Percentiles rank a stretch among this genome's conserved stretches.
Evolutionary conservation across 306 rosid species (phyloP).

Genomic region (Vicia villosa): DNA sequence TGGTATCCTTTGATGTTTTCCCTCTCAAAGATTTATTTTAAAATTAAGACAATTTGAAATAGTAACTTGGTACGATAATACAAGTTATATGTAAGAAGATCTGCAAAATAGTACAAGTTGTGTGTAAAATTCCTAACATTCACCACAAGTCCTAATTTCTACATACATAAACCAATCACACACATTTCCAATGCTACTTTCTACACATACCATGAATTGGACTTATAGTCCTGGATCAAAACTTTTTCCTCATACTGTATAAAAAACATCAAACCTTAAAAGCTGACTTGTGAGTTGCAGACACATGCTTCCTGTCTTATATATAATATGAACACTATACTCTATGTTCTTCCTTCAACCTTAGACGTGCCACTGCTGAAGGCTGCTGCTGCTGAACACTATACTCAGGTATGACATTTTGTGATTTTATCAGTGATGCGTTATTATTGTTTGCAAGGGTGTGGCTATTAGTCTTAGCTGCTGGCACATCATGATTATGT

Average conservation of each 20-base stretch:
- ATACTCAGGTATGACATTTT: slow-evolving; percentile 39
- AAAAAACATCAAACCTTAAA: slow-evolving; percentile 26
- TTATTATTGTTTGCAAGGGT: slow-evolving; percentile 45
- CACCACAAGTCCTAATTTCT: no score
- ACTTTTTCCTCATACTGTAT: slow-evolving; percentile 40
- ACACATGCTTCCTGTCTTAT: slow-evolving; percentile 17
- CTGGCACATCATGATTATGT: slow-evolving; percentile 86
- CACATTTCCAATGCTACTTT: not conserved
- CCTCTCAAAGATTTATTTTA: no score
- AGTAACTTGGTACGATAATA: no score
- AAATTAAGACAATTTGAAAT: no score
- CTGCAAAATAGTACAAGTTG: no score
- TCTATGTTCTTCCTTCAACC: slow-evolving; percentile 72
- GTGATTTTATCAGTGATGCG: slow-evolving; percentile 48
- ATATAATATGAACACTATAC: slow-evolving; percentile 39
- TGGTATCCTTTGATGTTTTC: no score
- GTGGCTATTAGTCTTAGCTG: slow-evolving; percentile 72
- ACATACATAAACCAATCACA: not conserved
- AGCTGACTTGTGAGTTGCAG: slow-evolving; percentile 23
- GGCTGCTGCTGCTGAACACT: slow-evolving; percentile 40
- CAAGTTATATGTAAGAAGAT: no score
- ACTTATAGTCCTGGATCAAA: slow-evolving; percentile 43
- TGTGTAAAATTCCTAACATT: no score
- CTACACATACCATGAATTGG: not conserved
- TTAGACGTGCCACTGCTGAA: slow-evolving; percentile 54